Evolutionary conservation across 1,284 basidiomycete species (phyloP), one percentile per base, ranked within the genome.

Genomic region (Cystobasidium pallidum): DNA sequence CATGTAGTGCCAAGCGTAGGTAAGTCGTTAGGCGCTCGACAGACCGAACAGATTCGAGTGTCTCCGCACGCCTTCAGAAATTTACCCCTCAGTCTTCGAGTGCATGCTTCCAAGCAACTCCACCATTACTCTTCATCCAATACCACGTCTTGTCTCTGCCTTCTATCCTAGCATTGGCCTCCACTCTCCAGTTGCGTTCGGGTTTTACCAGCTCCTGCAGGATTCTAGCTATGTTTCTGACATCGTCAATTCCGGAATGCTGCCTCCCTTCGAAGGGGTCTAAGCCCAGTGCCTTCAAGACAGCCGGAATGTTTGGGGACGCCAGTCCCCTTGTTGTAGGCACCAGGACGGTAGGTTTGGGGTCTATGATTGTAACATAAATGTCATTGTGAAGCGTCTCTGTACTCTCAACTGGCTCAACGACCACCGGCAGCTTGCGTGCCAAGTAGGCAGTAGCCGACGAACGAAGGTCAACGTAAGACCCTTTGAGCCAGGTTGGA

Each of bases 241-340:
- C 86, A 81, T 96, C 93, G 80, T 92, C 91, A 51, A 94, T 89
- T 24, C 93, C 93, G 77, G 88, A 88, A 81, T 96, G 93, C 74
- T 88, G 85, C 76, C 90, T 86, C 17, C 93, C 93, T 79, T 88
- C 82, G 78, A 96, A 61, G 1, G 58, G 58, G 43, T 61, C 39
- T 6, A 61, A 24, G 28, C 39, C 39, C 17, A 61, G 30, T 43
- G 58, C 58, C 45, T 61, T 61, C 58, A 61, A 45, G 34, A 61
- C 58, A 10, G 58, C 58, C 45, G 58, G 58, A 24, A 61, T 61
- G 45, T 61, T 61, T 4, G 58, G 58, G 4, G 58, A 43, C 41
- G 58, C 58, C 21, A 61, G 21, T 0, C 58, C 58, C 19, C 39
- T 21, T 26, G 58, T 61, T 45, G 58, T 61, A 26, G 58, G 58